A percentile compares a stretch with the other conserved stretches of the same genome.
Conservation (phyloP, 129 eudicot species). For the Oenanthe sinensis region DNA sequence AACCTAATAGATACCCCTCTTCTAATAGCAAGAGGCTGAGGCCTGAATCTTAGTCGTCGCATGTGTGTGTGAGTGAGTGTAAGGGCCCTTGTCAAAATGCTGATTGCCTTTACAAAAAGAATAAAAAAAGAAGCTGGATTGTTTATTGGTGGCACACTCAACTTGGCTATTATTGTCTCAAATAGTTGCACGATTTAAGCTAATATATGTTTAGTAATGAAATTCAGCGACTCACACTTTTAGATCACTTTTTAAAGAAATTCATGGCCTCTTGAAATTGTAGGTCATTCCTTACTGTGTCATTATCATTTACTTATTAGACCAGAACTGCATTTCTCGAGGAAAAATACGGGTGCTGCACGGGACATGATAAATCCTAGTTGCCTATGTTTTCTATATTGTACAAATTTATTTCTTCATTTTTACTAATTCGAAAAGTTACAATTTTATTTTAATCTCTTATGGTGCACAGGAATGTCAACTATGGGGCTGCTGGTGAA, state of each 20-base stretch:
- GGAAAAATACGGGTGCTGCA: neutral
- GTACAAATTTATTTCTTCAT: neutral
- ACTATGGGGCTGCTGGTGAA: constrained; percentile 75
- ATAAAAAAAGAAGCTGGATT: neutral
- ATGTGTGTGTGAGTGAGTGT: neutral
- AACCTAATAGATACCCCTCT: neutral
- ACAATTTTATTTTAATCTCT: neutral
- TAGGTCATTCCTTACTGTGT: neutral
- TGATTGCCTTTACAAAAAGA: neutral
- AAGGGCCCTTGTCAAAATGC: neutral
- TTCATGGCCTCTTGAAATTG: neutral
- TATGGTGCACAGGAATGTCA: constrained; percentile 52
- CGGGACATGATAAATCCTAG: neutral
- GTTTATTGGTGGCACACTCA: neutral
- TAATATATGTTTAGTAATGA: neutral
- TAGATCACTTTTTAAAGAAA: neutral
- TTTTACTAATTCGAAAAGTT: neutral
- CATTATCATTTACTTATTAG: neutral
- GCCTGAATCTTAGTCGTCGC: neutral
- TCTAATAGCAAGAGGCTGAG: neutral
- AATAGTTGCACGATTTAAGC: neutral
- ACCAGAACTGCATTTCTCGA: neutral
- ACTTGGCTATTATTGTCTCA: neutral
- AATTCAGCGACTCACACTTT: neutral
- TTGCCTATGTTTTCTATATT: neutral